A percentile compares a stretch with the other conserved stretches of the same genome.
Evolutionary conservation across 2,329 filamentous ascomycete species (phyloP).

Genomic region (Aspergillus alliaceus): DNA sequence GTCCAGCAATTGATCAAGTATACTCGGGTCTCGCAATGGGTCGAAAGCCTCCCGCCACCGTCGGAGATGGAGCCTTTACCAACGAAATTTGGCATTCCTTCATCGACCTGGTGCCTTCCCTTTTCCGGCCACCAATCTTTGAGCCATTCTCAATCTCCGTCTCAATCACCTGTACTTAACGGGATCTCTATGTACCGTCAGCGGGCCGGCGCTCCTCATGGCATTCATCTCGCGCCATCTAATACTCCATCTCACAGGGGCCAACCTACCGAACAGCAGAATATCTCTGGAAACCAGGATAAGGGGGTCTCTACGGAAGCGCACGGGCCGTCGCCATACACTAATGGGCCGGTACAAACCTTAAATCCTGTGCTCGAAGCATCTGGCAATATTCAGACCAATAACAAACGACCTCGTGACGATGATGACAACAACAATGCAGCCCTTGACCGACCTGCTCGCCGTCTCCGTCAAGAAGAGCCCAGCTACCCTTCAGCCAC

Average conservation of each 20-base stretch:
- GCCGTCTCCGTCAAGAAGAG: conserved; percentile 11
- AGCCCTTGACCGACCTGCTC: conserved; percentile 11
- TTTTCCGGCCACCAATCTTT: background rate
- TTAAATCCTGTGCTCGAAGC: background rate
- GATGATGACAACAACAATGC: conserved; percentile 8
- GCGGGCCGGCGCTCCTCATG: conserved; percentile 3
- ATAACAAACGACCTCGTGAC: conserved; percentile 16
- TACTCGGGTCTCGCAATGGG: conserved; percentile 13
- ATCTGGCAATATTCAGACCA: background rate
- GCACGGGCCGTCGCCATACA: background rate
- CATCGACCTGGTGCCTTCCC: background rate
- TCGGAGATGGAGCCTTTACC: conserved; percentile 10
- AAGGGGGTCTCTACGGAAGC: background rate
- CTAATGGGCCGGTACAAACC: background rate
- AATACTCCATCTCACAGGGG: background rate
- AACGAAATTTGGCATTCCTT: background rate
- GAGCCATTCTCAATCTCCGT: conserved; percentile 5
- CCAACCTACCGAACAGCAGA: background rate
- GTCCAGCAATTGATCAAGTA: conserved; percentile 6
- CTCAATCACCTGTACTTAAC: conserved; percentile 6
- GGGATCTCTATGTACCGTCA: conserved; percentile 1
- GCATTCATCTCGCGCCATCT: background rate
- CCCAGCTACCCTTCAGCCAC: conserved; percentile 4
- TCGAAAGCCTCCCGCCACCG: conserved; percentile 8
- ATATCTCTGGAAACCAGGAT: background rate